Evolutionary conservation across 352 stramenopile genomes (phyloP).

Genomic region (Globisporangium spiculum): DNA sequence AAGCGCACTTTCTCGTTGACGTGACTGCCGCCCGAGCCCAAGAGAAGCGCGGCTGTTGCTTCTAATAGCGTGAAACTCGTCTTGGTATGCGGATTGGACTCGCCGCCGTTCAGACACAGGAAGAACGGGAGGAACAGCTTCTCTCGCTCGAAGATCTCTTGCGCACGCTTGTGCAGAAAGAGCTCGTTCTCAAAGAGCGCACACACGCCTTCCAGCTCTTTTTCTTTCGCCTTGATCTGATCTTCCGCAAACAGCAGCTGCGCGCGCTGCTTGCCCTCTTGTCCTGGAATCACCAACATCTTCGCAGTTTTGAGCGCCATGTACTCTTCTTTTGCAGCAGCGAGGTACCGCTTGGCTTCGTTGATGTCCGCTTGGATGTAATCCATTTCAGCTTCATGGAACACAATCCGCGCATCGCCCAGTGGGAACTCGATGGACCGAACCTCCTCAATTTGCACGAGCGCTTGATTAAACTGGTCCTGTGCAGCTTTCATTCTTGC

Average conservation of each 20-base stretch:
- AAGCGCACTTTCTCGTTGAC: conserved; percentile 71
- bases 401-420: conserved; percentile 47
- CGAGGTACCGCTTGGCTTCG: conserved; percentile 41
- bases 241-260: conserved; percentile 74
- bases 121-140: conserved; percentile 70
- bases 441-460: conserved; percentile 38
- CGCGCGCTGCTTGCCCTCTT: conserved; percentile 54
- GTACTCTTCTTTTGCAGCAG: conserved; percentile 64
- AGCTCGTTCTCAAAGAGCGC: conserved; percentile 62
- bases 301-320: conserved; percentile 52
- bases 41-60: conserved; percentile 44
- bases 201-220: conserved; percentile 51
- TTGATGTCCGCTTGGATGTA: conserved; percentile 42
- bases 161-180: conserved; percentile 64
- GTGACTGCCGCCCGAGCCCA: conserved; percentile 42
- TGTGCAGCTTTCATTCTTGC: conserved; percentile 39
- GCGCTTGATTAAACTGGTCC: conserved; percentile 28
- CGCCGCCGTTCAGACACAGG: conserved; percentile 27
- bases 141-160: conserved; percentile 54
- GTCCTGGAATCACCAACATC: conserved; percentile 31
- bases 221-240: conserved; percentile 64
- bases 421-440: conserved; percentile 43
- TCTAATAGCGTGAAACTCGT: conserved; percentile 34
- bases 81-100: not conserved
- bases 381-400: conserved; percentile 61